Percentiles rank a stretch among this genome's conserved stretches.
phyloP scores from a whole-genome alignment of 805 yeast genomes.

The Saccharomycopsis lassenensis region DNA sequence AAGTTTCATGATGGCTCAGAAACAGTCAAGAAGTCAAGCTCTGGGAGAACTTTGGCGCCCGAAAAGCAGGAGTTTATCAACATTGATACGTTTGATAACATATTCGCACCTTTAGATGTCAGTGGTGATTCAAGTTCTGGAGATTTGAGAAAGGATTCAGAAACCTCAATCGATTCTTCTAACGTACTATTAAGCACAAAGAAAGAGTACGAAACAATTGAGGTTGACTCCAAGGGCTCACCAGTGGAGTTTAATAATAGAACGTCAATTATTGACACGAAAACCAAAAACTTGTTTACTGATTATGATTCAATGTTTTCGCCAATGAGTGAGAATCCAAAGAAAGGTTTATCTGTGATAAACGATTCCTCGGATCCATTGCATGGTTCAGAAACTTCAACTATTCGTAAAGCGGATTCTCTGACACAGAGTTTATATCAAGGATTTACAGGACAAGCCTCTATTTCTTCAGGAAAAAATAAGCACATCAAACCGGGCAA shows the following conservation, averaged over 20 bases:
- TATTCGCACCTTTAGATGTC: neutral
- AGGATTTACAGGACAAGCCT: too few species aligned
- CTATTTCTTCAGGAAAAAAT: neutral
- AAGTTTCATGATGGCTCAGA: too few species aligned
- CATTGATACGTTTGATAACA: too few species aligned
- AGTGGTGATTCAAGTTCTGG: neutral
- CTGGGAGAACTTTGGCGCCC: too few species aligned
- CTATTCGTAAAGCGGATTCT: neutral
- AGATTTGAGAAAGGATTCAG: slow-evolving; percentile 1
- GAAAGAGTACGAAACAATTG: slow-evolving; percentile 8
- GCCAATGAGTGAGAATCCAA: slow-evolving; percentile 2
- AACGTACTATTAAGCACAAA: slow-evolving; percentile 3
- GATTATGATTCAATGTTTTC: slow-evolving; percentile 6
- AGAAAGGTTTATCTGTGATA: slow-evolving; percentile 4
- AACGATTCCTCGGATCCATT: neutral
- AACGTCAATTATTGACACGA: slow-evolving; percentile 6
- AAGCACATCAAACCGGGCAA: too few species aligned
- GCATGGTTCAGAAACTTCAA: neutral
- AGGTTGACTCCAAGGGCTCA: slow-evolving; percentile 7
- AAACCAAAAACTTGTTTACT: slow-evolving; percentile 6
- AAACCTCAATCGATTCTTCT: neutral
- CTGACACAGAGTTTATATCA: too few species aligned
- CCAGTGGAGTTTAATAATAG: slow-evolving; percentile 1
- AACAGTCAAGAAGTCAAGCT: too few species aligned
- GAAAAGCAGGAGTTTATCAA: too few species aligned